Conservation (phyloP, 345 rosid genomes). For the Fremontodendron californicum region DNA sequence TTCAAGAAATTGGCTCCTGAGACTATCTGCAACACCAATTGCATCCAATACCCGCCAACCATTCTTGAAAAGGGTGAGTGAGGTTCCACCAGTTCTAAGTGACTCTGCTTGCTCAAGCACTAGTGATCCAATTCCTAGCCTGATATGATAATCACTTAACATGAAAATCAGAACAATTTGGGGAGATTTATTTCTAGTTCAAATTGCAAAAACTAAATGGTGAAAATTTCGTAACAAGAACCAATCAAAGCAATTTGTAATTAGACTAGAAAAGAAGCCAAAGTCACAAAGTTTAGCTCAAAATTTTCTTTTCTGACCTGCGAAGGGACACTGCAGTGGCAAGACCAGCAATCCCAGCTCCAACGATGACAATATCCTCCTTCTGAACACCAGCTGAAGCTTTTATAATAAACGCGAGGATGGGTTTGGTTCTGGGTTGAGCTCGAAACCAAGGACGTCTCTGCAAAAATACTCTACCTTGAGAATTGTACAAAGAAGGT, state of each 20-base stretch:
- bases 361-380: slow-evolving; percentile 66
- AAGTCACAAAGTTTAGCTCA: not conserved
- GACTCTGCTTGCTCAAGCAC: slow-evolving; percentile 91
- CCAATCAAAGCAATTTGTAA: not conserved
- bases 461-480: slow-evolving; percentile 2
- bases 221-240: not conserved
- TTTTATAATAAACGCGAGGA: slow-evolving; percentile 13
- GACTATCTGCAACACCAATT: slow-evolving; percentile 69
- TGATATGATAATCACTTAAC: slow-evolving; percentile 8
- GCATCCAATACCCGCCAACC: slow-evolving; percentile 95
- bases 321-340: slow-evolving; percentile 84
- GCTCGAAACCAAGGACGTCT: slow-evolving; percentile 18
- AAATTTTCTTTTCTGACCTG: slow-evolving; percentile 32
- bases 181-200: not conserved
- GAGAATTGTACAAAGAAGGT: slow-evolving; percentile 14
- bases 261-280: not conserved
- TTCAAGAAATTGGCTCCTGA: slow-evolving; percentile 71
- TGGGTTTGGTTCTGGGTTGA: slow-evolving; percentile 30
- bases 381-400: slow-evolving; percentile 33
- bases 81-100: slow-evolving; percentile 80
- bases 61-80: slow-evolving; percentile 88
- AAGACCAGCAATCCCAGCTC: slow-evolving; percentile 89
- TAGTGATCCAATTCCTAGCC: slow-evolving; percentile 72
- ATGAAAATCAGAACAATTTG: not conserved
- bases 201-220: not conserved